These are phyloP conservation scores for Closterium sp. DNA, from an alignment of 139 green algal species.

Conservation along the genomic window DNA sequence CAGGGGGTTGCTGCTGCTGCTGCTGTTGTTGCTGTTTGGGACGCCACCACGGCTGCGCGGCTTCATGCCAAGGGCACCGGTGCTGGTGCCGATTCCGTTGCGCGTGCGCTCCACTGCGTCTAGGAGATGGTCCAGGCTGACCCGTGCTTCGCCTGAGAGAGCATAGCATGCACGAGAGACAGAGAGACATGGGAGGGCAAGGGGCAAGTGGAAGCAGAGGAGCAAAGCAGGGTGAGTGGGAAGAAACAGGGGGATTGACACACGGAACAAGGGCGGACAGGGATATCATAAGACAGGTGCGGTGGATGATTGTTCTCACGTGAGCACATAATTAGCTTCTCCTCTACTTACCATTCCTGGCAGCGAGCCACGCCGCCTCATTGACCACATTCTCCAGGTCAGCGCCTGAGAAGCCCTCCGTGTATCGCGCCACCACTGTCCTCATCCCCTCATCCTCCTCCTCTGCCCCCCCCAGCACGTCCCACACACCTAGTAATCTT, in stretches of 20 bases:
- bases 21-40: too few species aligned
- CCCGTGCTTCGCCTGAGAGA: constrained; percentile 5
- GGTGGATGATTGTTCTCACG: too few species aligned
- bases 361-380: constrained; percentile 94
- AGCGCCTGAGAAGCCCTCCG: constrained; percentile 88
- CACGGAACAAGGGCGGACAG: too few species aligned
- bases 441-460: constrained; percentile 13
- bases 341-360: background rate
- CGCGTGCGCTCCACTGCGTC: constrained; percentile 31
- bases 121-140: constrained; percentile 26
- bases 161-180: too few species aligned
- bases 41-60: background rate
- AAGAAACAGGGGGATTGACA: too few species aligned
- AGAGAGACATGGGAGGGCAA: too few species aligned
- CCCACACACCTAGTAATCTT: background rate
- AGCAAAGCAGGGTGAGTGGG: too few species aligned
- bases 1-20: background rate
- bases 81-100: background rate
- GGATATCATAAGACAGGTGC: too few species aligned
- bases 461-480: constrained; percentile 62
- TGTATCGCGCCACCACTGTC: constrained; percentile 73
- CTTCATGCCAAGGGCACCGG: background rate
- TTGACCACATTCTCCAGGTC: constrained; percentile 99
- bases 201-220: too few species aligned
- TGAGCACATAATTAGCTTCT: background rate